phyloP scores from a whole-genome alignment of 331 rosid genomes.

The Acacia concinna region DNA sequence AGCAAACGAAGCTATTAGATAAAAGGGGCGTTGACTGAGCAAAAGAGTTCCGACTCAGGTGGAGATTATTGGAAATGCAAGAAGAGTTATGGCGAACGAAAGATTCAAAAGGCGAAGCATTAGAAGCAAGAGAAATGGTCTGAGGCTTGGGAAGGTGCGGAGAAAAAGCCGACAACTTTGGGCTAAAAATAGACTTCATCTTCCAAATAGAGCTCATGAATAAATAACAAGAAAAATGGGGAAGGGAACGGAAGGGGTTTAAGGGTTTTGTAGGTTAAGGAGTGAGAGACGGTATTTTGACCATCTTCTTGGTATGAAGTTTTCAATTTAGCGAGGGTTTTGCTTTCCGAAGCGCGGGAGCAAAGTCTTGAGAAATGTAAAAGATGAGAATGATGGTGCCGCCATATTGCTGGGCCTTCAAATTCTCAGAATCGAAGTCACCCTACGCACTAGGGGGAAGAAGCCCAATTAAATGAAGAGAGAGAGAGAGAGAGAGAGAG shows the following conservation, averaged over 20 bases:
- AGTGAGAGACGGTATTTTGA: neutral
- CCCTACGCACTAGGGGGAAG: neutral
- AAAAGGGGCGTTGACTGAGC: conserved; percentile 37
- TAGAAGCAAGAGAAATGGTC: conserved; percentile 35
- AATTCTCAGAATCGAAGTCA: neutral
- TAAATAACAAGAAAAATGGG: neutral
- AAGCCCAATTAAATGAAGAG: neutral
- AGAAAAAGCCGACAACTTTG: conserved; percentile 49
- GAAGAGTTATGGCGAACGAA: conserved; percentile 17
- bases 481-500: too few species aligned
- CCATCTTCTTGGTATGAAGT: neutral
- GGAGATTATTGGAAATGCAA: conserved; percentile 36
- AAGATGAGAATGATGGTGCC: neutral
- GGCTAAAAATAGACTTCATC: conserved; percentile 65
- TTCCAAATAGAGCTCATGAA: conserved; percentile 36
- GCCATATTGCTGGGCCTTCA: neutral
- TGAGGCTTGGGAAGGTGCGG: conserved; percentile 38
- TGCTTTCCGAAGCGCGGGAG: neutral
- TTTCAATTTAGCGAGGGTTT: neutral
- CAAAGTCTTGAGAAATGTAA: neutral
- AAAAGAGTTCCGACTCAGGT: too few species aligned
- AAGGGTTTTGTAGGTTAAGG: conserved; percentile 32
- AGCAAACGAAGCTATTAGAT: conserved; percentile 26
- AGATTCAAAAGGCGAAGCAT: conserved; percentile 40
- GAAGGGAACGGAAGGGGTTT: neutral